Evolutionary conservation across 2,329 filamentous ascomycete genomes (phyloP).

Genomic region (Sporothrix luriei): DNA sequence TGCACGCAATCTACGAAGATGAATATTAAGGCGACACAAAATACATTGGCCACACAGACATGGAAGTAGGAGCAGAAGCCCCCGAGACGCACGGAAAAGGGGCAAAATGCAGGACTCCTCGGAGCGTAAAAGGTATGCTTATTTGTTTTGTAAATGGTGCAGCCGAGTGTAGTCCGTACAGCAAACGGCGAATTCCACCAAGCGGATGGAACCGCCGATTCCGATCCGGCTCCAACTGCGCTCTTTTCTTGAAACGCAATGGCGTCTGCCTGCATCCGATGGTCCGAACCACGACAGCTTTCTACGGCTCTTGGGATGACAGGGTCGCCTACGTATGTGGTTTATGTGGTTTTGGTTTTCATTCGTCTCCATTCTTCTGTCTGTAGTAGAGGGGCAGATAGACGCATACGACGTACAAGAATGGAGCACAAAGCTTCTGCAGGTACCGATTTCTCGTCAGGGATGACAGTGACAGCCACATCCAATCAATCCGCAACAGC

Average conservation of each 20-base stretch:
- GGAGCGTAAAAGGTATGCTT: background rate
- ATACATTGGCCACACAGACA: constrained; percentile 17
- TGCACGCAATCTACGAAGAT: background rate
- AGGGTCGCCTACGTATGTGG: background rate
- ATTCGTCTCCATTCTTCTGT: background rate
- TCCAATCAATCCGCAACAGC: background rate
- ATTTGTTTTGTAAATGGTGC: background rate
- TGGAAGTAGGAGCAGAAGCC: background rate
- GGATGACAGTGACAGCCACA: background rate
- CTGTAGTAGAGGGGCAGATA: background rate
- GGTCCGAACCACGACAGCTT: background rate
- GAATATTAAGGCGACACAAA: background rate
- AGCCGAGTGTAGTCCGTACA: background rate
- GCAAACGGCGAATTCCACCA: background rate
- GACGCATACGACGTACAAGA: background rate
- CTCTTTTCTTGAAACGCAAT: constrained; percentile 13
- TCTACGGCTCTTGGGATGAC: background rate
- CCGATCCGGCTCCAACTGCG: too few species aligned
- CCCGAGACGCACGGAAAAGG: background rate
- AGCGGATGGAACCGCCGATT: background rate
- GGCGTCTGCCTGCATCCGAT: constrained; percentile 4
- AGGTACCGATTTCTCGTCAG: background rate
- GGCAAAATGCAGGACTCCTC: background rate
- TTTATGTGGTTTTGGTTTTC: too few species aligned
- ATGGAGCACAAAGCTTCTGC: background rate